Conservation (phyloP, 164 flowering plant species). For the Echeveria elegans region DNA sequence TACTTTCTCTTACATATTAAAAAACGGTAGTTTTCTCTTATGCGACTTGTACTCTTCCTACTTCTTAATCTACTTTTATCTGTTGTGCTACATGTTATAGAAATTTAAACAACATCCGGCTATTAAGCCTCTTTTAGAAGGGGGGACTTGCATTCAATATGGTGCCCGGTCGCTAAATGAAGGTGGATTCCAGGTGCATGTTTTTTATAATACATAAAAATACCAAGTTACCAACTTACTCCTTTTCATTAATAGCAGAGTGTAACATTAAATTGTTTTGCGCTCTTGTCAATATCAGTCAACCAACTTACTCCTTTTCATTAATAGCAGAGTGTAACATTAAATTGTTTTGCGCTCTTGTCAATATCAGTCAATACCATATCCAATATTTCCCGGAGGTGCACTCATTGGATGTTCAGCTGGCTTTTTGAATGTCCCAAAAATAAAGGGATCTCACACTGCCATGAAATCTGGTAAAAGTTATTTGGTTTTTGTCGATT, state of each 20-base stretch:
- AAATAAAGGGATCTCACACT: constrained; percentile 94
- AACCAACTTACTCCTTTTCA: too few relatives aligned
- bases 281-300: constrained; percentile 76
- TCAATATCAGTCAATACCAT: constrained; percentile 90
- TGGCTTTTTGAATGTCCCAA: constrained; percentile 93
- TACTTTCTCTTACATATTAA: neutral
- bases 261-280: constrained; percentile 28
- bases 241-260: neutral
- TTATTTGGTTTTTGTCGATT: neutral
- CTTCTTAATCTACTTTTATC: neutral
- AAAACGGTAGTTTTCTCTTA: neutral
- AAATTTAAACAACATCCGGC: constrained; percentile 90
- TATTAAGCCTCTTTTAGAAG: constrained; percentile 69
- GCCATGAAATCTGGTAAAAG: constrained; percentile 90
- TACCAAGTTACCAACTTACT: neutral
- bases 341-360: constrained; percentile 40
- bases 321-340: constrained; percentile 9
- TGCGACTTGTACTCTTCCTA: neutral
- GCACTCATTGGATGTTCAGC: constrained; percentile 98
- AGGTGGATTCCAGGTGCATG: constrained; percentile 90
- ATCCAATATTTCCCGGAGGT: constrained; percentile 98
- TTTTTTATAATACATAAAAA: neutral
- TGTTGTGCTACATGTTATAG: constrained; percentile 24
- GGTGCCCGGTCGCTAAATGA: constrained; percentile 98
- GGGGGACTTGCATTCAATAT: constrained; percentile 86